Base-by-base conservation (phyloP, 495 filamentous ascomycete species). In the Melanomma pulvis-pyrius region DNA sequence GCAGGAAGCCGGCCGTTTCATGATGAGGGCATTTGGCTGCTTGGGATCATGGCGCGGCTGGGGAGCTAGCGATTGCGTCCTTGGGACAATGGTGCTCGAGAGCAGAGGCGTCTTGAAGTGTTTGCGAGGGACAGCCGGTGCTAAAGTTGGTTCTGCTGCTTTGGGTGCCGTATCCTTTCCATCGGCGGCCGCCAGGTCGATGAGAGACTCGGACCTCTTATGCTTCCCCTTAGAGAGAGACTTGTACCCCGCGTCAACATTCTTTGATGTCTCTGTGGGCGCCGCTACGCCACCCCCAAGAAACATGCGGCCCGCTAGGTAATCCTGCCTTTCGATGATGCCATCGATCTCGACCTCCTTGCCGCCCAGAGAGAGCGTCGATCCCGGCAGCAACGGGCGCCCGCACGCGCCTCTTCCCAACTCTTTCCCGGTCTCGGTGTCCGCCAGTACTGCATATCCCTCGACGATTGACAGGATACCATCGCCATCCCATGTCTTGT, bases 401-500 rank as follows among this genome's bases (percentile, higher is more conserved):
- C 82, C 82, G 64, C 81, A 83, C 70, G 82, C 76, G 11, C 78
- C 78, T 50, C 80, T 82, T 19, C 90, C 90, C 81, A 90, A 83
- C 13, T 90, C 86, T 74, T 82, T 85, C 9, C 90, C 90, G 1
- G 83, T 83, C 9, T 84, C 74, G 24, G 25, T 64, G 74, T 92
- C 87, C 58, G 87, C 82, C 7, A 93, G 78, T 58, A 77, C 78
- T 13, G 86, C 88, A 70, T 82, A 84, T 6, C 88, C 88, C 17
- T 78, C 79, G 0, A 75, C 72, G 1, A 87, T 79, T 2, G 81
- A 76, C 12, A 93, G 79, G 7, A 92, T 80, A 2, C 89, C 90
- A 74, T 93, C 90, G n/a, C 90, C 90, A 74, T 92, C 90, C 88
- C 91, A 93, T 17, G 88, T 92, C 73, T 92, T 93, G 77, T 92